Evolutionary conservation across 192 early-diverging fungal species (phyloP).

Genomic region (Coemansia sp.): DNA sequence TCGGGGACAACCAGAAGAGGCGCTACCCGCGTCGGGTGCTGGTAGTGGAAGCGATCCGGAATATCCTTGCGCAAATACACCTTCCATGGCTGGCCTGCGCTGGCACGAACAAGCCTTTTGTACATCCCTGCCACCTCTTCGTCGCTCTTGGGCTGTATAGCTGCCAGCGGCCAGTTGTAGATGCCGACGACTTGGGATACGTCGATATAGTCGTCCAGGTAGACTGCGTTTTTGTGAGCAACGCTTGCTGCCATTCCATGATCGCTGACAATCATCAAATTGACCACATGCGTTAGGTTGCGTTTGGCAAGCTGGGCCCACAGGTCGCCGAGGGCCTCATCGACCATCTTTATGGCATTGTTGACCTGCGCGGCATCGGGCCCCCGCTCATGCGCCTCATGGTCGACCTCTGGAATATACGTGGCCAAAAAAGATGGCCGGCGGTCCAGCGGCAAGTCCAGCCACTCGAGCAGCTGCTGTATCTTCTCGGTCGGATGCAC

Average conservation of each 20-base stretch:
- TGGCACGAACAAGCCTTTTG: constrained; percentile 49
- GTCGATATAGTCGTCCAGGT: constrained; percentile 72
- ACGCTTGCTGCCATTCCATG: constrained; percentile 74
- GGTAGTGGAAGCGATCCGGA: constrained; percentile 72
- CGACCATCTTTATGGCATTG: constrained; percentile 54
- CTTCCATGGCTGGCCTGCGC: constrained; percentile 52
- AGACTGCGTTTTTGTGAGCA: constrained; percentile 60
- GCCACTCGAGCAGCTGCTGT: constrained; percentile 66
- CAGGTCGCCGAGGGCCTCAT: constrained; percentile 61
- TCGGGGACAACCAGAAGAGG: constrained; percentile 73
- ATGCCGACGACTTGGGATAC: constrained; percentile 53
- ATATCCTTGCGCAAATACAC: constrained; percentile 73
- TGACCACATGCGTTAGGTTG: constrained; percentile 61
- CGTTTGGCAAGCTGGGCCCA: constrained; percentile 56
- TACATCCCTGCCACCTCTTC: constrained; percentile 56
- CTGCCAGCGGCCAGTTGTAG: constrained; percentile 64
- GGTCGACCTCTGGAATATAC: constrained; percentile 81
- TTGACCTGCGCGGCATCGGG: constrained; percentile 67
- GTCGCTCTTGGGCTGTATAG: constrained; percentile 56
- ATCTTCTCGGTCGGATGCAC: constrained; percentile 57
- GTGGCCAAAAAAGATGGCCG: constrained; percentile 74
- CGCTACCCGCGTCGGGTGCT: constrained; percentile 62
- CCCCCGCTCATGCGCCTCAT: constrained; percentile 70
- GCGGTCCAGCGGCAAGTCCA: constrained; percentile 66
- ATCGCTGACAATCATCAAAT: constrained; percentile 73